Percentiles rank a stretch among this genome's conserved stretches.
Evolutionary conservation across 1,284 basidiomycete species (phyloP).

Genomic region (Chiua sp.): DNA sequence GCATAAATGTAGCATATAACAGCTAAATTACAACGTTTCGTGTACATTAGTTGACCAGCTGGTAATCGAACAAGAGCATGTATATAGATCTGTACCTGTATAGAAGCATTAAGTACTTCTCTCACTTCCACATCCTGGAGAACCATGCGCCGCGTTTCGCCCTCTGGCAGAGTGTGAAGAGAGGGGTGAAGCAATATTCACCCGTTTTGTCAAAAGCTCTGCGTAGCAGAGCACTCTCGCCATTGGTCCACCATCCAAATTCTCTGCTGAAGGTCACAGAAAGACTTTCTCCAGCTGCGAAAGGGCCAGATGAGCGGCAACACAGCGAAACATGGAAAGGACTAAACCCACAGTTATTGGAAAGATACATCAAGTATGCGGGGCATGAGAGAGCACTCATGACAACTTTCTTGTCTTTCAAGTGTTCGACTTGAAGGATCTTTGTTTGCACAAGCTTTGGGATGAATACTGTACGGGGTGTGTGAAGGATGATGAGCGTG

Average conservation of each 20-base stretch:
- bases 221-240: conserved; percentile 12
- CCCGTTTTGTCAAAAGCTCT: conserved; percentile 3
- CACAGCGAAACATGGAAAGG: not conserved
- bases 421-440: not conserved
- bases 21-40: no score
- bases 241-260: conserved; percentile 17
- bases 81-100: no score
- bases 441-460: not conserved
- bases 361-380: conserved; percentile 26
- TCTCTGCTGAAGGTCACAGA: conserved; percentile 4
- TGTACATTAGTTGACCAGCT: no score
- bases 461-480: conserved; percentile 10
- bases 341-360: conserved; percentile 13
- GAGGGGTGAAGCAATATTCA: conserved; percentile 12
- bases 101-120: no score
- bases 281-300: conserved; percentile 13
- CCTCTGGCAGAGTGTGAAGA: conserved; percentile 11
- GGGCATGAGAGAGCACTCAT: conserved; percentile 17
- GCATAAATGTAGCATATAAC: no score
- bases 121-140: no score
- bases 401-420: conserved; percentile 18
- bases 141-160: no score
- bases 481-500: conserved; percentile 18
- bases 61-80: no score
- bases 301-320: not conserved